Percentiles rank a stretch among this genome's conserved stretches.
Evolutionary conservation across 2,329 filamentous ascomycete genomes (phyloP).

Genomic region (Fusarium chlamydosporum): DNA sequence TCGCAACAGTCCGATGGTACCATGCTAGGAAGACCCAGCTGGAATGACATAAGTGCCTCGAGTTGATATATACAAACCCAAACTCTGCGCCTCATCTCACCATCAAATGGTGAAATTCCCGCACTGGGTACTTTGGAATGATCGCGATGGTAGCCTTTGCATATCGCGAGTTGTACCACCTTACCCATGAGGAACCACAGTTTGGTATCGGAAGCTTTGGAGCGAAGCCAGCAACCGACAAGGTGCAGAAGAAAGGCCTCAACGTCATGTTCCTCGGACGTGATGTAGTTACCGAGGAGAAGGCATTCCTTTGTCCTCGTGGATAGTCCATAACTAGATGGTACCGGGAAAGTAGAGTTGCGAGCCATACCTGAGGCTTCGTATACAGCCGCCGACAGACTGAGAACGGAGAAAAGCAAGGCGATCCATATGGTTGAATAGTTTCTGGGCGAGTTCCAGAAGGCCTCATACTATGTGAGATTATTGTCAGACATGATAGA

Average conservation of each 20-base stretch:
- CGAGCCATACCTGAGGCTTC: slow-evolving; percentile 41
- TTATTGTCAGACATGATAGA: no score
- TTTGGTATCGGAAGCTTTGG: slow-evolving; percentile 54
- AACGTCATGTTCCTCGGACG: slow-evolving; percentile 58
- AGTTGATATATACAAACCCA: slow-evolving; percentile 62
- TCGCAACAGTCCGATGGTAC: slow-evolving; percentile 51
- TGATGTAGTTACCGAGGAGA: slow-evolving; percentile 61
- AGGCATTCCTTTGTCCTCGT: slow-evolving; percentile 59
- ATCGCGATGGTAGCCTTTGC: slow-evolving; percentile 65
- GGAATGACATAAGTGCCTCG: slow-evolving; percentile 62
- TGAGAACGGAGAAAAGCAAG: slow-evolving; percentile 61
- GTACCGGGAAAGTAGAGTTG: slow-evolving; percentile 42
- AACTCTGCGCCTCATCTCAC: slow-evolving; percentile 63
- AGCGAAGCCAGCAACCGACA: slow-evolving; percentile 53
- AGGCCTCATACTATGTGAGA: slow-evolving; percentile 56
- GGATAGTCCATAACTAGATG: slow-evolving; percentile 37
- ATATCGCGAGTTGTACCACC: slow-evolving; percentile 61
- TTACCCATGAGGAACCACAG: slow-evolving; percentile 62
- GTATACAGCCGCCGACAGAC: slow-evolving; percentile 55
- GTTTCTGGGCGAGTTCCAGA: slow-evolving; percentile 54
- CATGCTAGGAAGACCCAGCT: slow-evolving; percentile 65
- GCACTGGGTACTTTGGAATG: slow-evolving; percentile 54
- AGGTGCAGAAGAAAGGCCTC: slow-evolving; percentile 61
- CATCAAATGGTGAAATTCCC: slow-evolving; percentile 59
- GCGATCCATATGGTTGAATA: slow-evolving; percentile 61